Base-by-base conservation (phyloP, 345 rosid species). In the Schrenkiella parvula region DNA sequence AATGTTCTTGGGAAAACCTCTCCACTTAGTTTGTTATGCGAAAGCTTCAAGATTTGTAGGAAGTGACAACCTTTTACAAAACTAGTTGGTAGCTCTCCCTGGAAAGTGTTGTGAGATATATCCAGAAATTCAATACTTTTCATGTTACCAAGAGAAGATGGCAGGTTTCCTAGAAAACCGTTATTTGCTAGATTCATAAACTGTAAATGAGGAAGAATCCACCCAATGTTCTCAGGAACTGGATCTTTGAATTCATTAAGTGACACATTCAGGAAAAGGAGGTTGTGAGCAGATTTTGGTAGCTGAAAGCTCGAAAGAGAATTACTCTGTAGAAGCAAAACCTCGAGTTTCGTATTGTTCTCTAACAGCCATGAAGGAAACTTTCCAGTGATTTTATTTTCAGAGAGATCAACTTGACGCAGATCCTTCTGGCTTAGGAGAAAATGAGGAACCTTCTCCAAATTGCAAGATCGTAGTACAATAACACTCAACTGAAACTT, bases 291-390 rank as follows among this genome's bases (percentile, higher is more conserved):
- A 47, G 37, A 7, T 14, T 21, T 8, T 0, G 72, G 76, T 11
- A 77, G 29, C 25, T 38, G 72, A 47, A 77, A 60, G n/a, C 10
- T 63, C 0, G 61, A 42, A 2, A 76, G 6, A 0, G 18, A 22
- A 22, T 77, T 70, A 3, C 56, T 64, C 2, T n/a, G n/a, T 4
- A 71, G 14, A 22, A 9, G 22, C 60, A 74, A 42, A 13, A 6
- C 19, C 19, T 19, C 1, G 11, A 74, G 66, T 15, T 53, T 35
- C 0, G 61, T 46, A 18, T 74, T 66, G 70, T 66, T 58, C 5
- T 0, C 18, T 25, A 74, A 12, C 1, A 74, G 2, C 78, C 73
- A 74, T 3, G 67, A 8, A 14, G 73, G 78, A 14, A 74, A 58
- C 0, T 0, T 18, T 58, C 44, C 78, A 4, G 32, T 22, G 0